Conservation (phyloP, 257 asterid species). For the Cordia subcordata region DNA sequence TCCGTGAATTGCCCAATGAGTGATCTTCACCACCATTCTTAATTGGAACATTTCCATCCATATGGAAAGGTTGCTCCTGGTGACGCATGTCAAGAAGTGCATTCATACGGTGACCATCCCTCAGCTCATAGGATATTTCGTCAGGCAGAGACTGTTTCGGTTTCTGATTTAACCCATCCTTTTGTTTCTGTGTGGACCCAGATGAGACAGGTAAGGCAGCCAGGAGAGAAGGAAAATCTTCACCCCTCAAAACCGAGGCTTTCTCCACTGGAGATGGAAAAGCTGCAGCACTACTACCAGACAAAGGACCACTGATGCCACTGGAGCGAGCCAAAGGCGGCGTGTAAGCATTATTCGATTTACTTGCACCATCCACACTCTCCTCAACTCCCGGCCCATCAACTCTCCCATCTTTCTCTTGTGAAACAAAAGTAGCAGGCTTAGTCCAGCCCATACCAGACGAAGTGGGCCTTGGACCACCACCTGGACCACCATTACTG, state of each 20-base stretch:
- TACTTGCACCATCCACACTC: conserved; percentile 29
- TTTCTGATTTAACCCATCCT: conserved; percentile 57
- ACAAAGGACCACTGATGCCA: conserved; percentile 32
- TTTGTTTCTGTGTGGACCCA: conserved; percentile 60
- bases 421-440: conserved; percentile 40
- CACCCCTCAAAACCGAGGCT: conserved; percentile 84
- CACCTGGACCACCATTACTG: conserved; percentile 54
- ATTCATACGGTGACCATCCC: conserved; percentile 39
- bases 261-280: conserved; percentile 37
- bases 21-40: conserved; percentile 41
- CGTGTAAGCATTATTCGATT: conserved; percentile 52
- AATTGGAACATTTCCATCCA: conserved; percentile 29
- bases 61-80: conserved; percentile 35
- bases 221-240: conserved; percentile 92
- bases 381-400: conserved; percentile 30
- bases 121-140: conserved; percentile 39
- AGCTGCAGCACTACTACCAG: conserved; percentile 39
- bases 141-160: conserved; percentile 44
- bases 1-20: conserved; percentile 30
- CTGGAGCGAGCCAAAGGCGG: conserved; percentile 71
- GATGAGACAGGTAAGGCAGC: conserved; percentile 76
- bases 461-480: conserved; percentile 74
- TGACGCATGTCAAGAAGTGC: conserved; percentile 40
- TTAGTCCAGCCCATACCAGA: conserved; percentile 94
- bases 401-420: conserved; percentile 41